These are phyloP conservation scores for Imleria badia DNA, from an alignment of 768 basidiomycete genomes.

Conservation along the genomic window DNA sequence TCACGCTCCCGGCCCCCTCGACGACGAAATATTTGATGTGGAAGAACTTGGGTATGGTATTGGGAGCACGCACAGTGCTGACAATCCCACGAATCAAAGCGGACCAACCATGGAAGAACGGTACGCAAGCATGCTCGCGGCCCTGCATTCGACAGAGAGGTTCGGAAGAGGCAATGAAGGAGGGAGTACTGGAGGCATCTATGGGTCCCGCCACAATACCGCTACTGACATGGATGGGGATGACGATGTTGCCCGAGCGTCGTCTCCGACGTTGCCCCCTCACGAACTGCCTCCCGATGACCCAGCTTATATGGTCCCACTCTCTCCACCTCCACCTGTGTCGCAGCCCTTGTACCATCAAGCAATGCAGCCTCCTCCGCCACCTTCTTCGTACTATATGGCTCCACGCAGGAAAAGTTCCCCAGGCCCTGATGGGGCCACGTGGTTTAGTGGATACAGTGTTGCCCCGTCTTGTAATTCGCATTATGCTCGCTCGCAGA, in stretches of 20 bases:
- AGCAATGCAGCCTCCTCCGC: slow-evolving; percentile 15
- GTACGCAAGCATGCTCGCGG: slow-evolving; percentile 28
- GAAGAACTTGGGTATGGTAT: slow-evolving; percentile 11
- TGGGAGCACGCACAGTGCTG: not conserved
- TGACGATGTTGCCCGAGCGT: slow-evolving; percentile 12
- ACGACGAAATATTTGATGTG: slow-evolving; percentile 21
- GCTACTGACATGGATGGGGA: slow-evolving; percentile 9
- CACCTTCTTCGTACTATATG: slow-evolving; percentile 27
- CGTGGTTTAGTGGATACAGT: slow-evolving; percentile 27
- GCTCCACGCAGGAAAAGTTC: slow-evolving; percentile 22
- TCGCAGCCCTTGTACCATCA: slow-evolving; percentile 2
- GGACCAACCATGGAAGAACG: slow-evolving; percentile 22
- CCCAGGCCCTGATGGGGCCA: slow-evolving; percentile 27
- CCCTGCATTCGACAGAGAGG: slow-evolving; percentile 15
- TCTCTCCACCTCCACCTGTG: slow-evolving; percentile 28
- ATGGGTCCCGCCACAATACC: slow-evolving; percentile 21
- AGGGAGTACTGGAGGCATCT: slow-evolving; percentile 29
- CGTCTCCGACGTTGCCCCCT: slow-evolving; percentile 28
- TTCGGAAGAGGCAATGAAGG: slow-evolving; percentile 18
- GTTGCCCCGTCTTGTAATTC: slow-evolving; percentile 27
- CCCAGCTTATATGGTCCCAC: slow-evolving; percentile 12
- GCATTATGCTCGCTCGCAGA: slow-evolving; percentile 30
- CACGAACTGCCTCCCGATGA: slow-evolving; percentile 14
- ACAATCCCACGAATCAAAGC: not conserved
- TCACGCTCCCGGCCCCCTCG: slow-evolving; percentile 18